Evolutionary conservation across 2,329 filamentous ascomycete species (phyloP), one percentile per base, ranked within the genome.

Genomic region (Hypoxylon sp.): DNA sequence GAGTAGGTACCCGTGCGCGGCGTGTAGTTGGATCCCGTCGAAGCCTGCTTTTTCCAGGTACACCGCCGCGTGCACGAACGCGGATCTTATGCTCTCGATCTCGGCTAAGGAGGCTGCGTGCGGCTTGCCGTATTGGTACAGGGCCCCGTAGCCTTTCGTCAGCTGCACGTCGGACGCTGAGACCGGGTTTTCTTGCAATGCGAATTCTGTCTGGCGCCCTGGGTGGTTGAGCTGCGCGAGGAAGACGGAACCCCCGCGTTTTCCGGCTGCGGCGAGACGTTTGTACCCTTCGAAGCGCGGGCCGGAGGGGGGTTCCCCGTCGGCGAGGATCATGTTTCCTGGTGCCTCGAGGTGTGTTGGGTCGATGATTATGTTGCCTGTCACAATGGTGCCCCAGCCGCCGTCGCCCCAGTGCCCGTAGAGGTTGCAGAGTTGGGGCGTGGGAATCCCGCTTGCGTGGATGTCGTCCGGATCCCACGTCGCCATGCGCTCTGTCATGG

Each of bases 281-380:
- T 80, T 82, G 79, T 88, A 89, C 0, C 77, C 80, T 32, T 88
- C 84, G 71, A 89, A 88, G 27, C 87, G 79, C 64, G 83, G 79
- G 47, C 85, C 86, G 13, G 79, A 76, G 69, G 81, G 84, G 0
- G 78, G 74, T 24, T 81, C 79, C 2, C 78, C 79, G 24, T 76
- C 76, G 1, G 85, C 82, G 55, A 89, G 85, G 74, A 89, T 86
- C 3, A 81, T 79, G 76, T 87, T 86, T 13, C 85, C 85, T 17
- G 80, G 76, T 3, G 82, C 82, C 71, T 87, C 85, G 19, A 87
- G 75, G 51, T 86, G 82, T 50, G 86, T 83, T 72, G 84, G 85
- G 54, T 86, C 85, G 47, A 88, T 81, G 84, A 88, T 87, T 70
- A 89, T 80, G 77, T 89, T 89, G 57, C 87, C 87, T 1, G 85